Evolutionary conservation across 2,329 filamentous ascomycete species (phyloP).

Genomic region (Zymoseptoria passerinii): DNA sequence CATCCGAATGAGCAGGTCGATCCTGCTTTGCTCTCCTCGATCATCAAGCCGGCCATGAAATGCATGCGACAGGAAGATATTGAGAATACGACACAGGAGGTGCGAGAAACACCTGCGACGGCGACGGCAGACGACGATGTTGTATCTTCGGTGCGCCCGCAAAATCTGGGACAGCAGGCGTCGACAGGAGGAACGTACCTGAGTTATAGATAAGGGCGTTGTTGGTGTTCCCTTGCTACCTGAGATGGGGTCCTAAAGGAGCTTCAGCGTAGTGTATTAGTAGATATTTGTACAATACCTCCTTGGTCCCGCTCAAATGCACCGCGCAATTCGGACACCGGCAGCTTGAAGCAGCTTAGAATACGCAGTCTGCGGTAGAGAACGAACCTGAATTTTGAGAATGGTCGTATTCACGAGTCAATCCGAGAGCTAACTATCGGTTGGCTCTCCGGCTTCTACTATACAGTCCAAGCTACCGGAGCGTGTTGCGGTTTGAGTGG

Average conservation of each 20-base stretch:
- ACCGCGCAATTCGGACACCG: too few relatives aligned
- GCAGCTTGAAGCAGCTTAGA: too few relatives aligned
- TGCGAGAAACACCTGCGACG: not conserved
- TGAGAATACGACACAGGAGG: not conserved
- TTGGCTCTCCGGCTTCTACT: too few relatives aligned
- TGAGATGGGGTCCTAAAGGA: not conserved
- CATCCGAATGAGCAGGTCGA: not conserved
- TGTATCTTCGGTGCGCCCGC: not conserved
- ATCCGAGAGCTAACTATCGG: too few relatives aligned
- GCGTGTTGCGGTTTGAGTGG: too few relatives aligned
- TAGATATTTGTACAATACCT: not conserved
- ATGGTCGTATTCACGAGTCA: too few relatives aligned
- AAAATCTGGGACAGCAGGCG: not conserved
- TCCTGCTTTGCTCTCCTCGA: too few relatives aligned
- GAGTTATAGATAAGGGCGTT: not conserved
- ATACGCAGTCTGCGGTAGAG: too few relatives aligned
- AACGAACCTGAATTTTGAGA: too few relatives aligned
- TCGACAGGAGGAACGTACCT: not conserved
- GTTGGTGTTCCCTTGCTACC: not conserved
- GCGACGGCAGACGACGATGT: not conserved
- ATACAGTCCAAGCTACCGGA: too few relatives aligned
- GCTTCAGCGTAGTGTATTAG: not conserved
- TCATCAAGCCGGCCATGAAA: not conserved
- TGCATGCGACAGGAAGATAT: not conserved
- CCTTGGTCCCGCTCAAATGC: too few relatives aligned